These are phyloP conservation scores for Ophiostoma perfectum DNA, from an alignment of 2,329 filamentous ascomycete genomes.

Conservation along the genomic window DNA sequence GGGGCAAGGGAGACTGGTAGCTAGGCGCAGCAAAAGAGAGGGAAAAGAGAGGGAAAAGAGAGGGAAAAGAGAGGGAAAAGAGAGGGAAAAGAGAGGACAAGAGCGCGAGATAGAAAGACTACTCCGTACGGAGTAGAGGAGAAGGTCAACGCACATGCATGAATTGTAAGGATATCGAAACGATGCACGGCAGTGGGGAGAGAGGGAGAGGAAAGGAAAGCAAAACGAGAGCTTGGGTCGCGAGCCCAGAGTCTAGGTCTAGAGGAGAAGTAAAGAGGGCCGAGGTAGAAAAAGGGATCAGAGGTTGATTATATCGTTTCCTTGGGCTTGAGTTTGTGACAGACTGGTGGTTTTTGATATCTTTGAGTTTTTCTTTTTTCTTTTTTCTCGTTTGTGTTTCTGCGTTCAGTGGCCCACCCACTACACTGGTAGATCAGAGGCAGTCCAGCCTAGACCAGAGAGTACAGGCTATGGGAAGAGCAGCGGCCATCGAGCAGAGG, in stretches of 20 bases:
- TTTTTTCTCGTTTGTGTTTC: neutral
- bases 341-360: neutral
- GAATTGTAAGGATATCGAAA: neutral
- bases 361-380: neutral
- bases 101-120: neutral
- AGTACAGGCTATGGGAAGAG: neutral
- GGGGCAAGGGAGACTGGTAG: neutral
- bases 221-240: constrained; percentile 2
- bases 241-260: neutral
- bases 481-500: neutral
- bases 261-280: neutral
- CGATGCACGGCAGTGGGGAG: constrained; percentile 1
- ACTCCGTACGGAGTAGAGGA: neutral
- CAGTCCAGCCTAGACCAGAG: too few species aligned
- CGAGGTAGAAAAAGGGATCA: too few species aligned
- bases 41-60: neutral
- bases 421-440: neutral
- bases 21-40: neutral
- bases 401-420: neutral
- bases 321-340: neutral
- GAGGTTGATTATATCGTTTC: too few species aligned
- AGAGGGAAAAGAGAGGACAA: neutral
- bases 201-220: neutral
- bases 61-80: neutral
- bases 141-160: neutral